Percentiles rank a stretch among this genome's conserved stretches.
Conservation (phyloP, 371 early-diverging fungal genomes). For the Blakeslea trispora region DNA sequence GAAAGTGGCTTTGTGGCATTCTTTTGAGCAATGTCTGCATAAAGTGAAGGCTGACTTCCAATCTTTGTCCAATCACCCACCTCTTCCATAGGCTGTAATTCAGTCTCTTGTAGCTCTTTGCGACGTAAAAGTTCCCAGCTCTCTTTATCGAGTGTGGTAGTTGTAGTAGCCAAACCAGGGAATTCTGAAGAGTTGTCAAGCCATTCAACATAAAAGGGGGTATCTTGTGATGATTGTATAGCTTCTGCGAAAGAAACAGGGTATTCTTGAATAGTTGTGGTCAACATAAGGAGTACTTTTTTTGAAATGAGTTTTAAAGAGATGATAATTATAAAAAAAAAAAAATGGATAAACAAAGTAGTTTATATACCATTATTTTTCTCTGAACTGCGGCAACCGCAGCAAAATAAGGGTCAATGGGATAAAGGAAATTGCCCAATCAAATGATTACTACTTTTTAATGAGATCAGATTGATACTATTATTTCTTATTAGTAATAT, state of each 20-base stretch:
- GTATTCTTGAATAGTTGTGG: conserved; percentile 14
- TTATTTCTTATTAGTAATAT: too few relatives aligned
- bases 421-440: too few relatives aligned
- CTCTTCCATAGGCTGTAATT: not conserved
- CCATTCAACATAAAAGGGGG: conserved; percentile 12
- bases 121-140: conserved; percentile 8
- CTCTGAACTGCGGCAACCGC: too few relatives aligned
- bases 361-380: too few relatives aligned
- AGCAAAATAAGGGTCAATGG: too few relatives aligned
- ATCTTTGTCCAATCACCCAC: conserved; percentile 5
- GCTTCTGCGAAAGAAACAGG: conserved; percentile 13
- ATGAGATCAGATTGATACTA: too few relatives aligned
- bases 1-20: not conserved
- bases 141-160: not conserved
- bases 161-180: conserved; percentile 5
- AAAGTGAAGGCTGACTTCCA: not conserved
- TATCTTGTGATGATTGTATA: not conserved
- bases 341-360: too few relatives aligned
- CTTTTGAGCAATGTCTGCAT: conserved; percentile 12
- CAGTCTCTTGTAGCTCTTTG: conserved; percentile 5
- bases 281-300: too few relatives aligned
- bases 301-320: too few relatives aligned
- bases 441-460: too few relatives aligned
- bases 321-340: too few relatives aligned
- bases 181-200: conserved; percentile 12